Conservation (phyloP, 179 eudicot genomes). For the Corrigiola litoralis region DNA sequence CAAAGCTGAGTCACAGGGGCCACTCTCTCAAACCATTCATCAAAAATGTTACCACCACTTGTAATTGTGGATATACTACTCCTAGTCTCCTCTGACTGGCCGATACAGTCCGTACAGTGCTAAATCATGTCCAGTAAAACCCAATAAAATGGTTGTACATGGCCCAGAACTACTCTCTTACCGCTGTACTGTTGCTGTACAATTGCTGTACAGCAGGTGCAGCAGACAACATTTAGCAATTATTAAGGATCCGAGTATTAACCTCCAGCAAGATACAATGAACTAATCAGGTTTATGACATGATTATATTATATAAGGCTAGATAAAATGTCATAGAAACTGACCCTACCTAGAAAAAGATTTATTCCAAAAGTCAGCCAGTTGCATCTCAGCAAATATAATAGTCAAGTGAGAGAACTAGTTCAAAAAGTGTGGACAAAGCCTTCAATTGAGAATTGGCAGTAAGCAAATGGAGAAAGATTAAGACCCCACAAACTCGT, state of each 20-base stretch:
- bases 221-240: conserved; percentile 10
- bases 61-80: background rate
- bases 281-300: conserved; percentile 12
- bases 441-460: conserved; percentile 4
- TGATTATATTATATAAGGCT: conserved; percentile 8
- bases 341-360: conserved; percentile 10
- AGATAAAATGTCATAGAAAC: conserved; percentile 16
- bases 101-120: background rate
- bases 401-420: conserved; percentile 18
- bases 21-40: background rate
- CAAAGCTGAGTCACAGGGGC: background rate
- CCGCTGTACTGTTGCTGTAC: conserved; percentile 13
- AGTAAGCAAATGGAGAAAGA: conserved; percentile 14
- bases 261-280: conserved; percentile 19
- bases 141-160: conserved; percentile 11
- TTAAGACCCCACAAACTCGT: conserved; percentile 28
- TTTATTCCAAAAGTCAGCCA: conserved; percentile 34
- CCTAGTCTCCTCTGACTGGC: background rate
- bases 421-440: conserved; percentile 20
- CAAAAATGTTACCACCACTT: background rate
- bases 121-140: background rate
- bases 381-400: conserved; percentile 23
- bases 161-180: conserved; percentile 5
- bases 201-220: conserved; percentile 15
- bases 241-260: background rate